phyloP scores from a whole-genome alignment of 805 yeast genomes.

The Ogataea pini region DNA sequence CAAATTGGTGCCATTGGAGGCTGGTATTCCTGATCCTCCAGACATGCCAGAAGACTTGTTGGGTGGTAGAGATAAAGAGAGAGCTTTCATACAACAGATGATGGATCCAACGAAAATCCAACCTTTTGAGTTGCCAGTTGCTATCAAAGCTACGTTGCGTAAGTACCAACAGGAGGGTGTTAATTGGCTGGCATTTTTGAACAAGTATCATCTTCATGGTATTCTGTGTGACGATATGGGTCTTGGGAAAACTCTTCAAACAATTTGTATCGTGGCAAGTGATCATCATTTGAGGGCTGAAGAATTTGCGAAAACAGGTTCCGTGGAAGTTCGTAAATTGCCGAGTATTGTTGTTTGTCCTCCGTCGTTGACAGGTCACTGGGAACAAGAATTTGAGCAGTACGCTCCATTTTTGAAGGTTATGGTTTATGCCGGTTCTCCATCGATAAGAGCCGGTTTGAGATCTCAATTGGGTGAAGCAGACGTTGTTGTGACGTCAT shows the following conservation, averaged over 20 bases:
- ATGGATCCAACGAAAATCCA: conserved; percentile 93
- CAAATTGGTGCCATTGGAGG: conserved; percentile 93
- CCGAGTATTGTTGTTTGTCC: conserved; percentile 94
- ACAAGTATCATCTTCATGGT: conserved; percentile 94
- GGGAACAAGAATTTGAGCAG: conserved; percentile 93
- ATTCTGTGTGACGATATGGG: conserved; percentile 99
- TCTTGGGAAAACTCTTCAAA: conserved; percentile 93
- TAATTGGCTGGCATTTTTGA: conserved; percentile 94
- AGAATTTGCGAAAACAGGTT: conserved; percentile 58
- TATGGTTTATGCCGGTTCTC: conserved; percentile 92
- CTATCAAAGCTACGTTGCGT: conserved; percentile 88
- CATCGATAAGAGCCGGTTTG: conserved; percentile 62
- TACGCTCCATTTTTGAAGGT: conserved; percentile 87
- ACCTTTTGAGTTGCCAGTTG: conserved; percentile 84
- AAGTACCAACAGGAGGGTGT: conserved; percentile 98
- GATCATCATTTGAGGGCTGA: conserved; percentile 87
- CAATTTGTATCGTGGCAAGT: conserved; percentile 94
- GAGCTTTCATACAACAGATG: conserved; percentile 95
- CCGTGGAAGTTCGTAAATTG: conserved; percentile 67
- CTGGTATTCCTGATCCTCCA: conserved; percentile 93
- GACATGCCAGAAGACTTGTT: conserved; percentile 84
- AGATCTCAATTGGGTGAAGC: conserved; percentile 51
- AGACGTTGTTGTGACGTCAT: conserved; percentile 93
- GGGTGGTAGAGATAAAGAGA: conserved; percentile 87
- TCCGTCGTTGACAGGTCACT: conserved; percentile 96